Percentiles rank a stretch among this genome's conserved stretches.
These are phyloP conservation scores for Dothistroma pini DNA, from an alignment of 2,329 filamentous ascomycete species.

Conservation along the genomic window DNA sequence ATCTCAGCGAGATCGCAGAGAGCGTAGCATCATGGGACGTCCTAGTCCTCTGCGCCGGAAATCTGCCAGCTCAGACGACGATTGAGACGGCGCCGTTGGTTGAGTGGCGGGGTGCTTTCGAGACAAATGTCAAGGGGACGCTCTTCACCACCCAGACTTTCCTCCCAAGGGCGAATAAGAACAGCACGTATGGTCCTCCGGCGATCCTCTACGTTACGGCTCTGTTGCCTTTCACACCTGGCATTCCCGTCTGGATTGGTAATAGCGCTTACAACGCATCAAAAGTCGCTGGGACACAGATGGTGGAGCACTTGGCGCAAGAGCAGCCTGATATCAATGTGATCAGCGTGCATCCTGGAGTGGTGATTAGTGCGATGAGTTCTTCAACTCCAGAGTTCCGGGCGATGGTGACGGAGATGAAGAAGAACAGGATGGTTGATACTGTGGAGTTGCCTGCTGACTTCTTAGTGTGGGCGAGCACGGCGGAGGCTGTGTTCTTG, in stretches of 20 bases:
- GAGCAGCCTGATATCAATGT: constrained; percentile 2
- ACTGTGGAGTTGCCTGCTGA: constrained; percentile 19
- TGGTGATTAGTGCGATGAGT: constrained; percentile 17
- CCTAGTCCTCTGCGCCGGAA: constrained; percentile 40
- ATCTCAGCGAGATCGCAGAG: constrained; percentile 31
- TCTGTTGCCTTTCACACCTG: neutral
- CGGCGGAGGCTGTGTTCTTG: constrained; percentile 39
- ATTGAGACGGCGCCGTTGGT: constrained; percentile 28
- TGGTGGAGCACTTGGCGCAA: constrained; percentile 1
- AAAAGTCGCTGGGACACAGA: constrained; percentile 5
- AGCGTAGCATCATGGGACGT: constrained; percentile 37
- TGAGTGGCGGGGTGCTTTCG: constrained; percentile 31
- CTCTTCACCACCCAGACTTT: constrained; percentile 38
- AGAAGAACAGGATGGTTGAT: neutral
- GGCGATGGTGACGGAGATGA: constrained; percentile 12
- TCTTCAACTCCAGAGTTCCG: neutral
- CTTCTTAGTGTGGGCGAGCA: constrained; percentile 38
- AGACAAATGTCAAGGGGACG: constrained; percentile 33
- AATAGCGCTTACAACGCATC: constrained; percentile 4
- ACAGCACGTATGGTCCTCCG: too few relatives aligned
- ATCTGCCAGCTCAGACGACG: constrained; percentile 28
- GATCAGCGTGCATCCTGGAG: constrained; percentile 7
- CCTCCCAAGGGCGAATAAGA: constrained; percentile 28
- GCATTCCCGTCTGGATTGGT: neutral
- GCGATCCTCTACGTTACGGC: constrained; percentile 34